Base-by-base conservation (phyloP, 2,329 filamentous ascomycete genomes). In the Phyllosticta citriasiana region DNA sequence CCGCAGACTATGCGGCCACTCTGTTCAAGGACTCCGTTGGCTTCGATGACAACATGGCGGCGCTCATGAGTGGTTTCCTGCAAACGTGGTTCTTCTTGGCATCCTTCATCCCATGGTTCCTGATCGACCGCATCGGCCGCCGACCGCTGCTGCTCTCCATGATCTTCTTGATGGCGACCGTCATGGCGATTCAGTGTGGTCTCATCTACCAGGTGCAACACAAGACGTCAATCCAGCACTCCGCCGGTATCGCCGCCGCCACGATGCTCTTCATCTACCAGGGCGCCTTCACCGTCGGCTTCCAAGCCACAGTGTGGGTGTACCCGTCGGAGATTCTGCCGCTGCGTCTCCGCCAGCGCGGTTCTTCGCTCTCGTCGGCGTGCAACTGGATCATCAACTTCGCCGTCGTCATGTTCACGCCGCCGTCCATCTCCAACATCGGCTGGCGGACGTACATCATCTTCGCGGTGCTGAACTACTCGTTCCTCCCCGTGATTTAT, bases 401-500 rank as follows among this genome's bases (percentile, higher is more conserved):
- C 54, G 50, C 55, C 9, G 73, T 77, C 25, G 75, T 76, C 25
- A 66, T 73, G 56, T 72, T 76, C 50, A 76, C 75, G 0, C 74
- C 74, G 0, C 65, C 74, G 3, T 73, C 70, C 3, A 75, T 77
- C 3, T 19, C 30, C 0, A 72, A 66, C 57, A 73, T 77, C 47
- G 73, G 74, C 12, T 75, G 71, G 69, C 67, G 67, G 60, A 75
- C 73, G 12, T 77, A 75, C 62, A 64, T 75, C 56, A 72, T 75
- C 57, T 77, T 76, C 61, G 67, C 69, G 52, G 66, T 73, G 62
- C 73, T 75, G 65, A 75, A 77, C 64, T 67, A 71, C 40, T 60
- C 63, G 51, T 74, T 74, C 61, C 72, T 79, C 16, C 77, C 77
- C 0, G 84, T 85, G 54, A 80, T 87, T 53, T 87, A 80, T 75